Percentiles rank a stretch among this genome's conserved stretches.
phyloP scores from a whole-genome alignment of 768 basidiomycete species.

The Lactifluus rugatus region DNA sequence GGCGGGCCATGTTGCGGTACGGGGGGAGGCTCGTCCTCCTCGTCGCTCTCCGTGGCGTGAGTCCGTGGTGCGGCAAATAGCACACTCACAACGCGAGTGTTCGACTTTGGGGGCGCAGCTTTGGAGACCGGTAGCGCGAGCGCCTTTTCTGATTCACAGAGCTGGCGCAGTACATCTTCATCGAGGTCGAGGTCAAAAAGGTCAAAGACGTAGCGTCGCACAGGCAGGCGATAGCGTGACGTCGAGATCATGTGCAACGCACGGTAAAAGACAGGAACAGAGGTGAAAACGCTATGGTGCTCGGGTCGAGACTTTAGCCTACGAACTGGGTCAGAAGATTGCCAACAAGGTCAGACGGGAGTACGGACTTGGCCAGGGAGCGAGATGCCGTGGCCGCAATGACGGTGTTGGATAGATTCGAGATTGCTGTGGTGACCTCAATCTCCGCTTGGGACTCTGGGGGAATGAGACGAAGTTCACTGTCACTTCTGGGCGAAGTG shows the following conservation, averaged over 20 bases:
- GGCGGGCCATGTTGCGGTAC: constrained; percentile 7
- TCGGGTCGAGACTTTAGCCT: constrained; percentile 74
- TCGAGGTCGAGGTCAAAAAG: constrained; percentile 81
- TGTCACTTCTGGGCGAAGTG: constrained; percentile 25
- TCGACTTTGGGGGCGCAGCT: constrained; percentile 8
- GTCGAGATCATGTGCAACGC: constrained; percentile 82
- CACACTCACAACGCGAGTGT: constrained; percentile 16
- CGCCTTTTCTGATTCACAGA: constrained; percentile 42
- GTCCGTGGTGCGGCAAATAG: constrained; percentile 17
- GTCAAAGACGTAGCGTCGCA: constrained; percentile 86
- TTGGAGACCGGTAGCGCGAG: constrained; percentile 34
- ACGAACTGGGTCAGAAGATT: constrained; percentile 1
- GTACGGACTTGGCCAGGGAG: constrained; percentile 65
- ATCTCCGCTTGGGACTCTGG: constrained; percentile 62
- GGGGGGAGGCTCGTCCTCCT: constrained; percentile 14
- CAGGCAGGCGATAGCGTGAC: constrained; percentile 84
- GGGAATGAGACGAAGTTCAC: constrained; percentile 44
- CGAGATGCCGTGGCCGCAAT: constrained; percentile 92
- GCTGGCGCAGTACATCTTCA: constrained; percentile 43
- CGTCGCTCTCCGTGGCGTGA: constrained; percentile 18
- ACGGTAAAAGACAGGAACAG: constrained; percentile 71
- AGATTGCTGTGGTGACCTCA: constrained; percentile 81
- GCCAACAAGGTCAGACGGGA: not conserved
- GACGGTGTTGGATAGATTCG: constrained; percentile 91
- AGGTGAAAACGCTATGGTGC: constrained; percentile 67